These are phyloP conservation scores for Naganishia onofrii DNA, from an alignment of 768 basidiomycete genomes.

Conservation along the genomic window DNA sequence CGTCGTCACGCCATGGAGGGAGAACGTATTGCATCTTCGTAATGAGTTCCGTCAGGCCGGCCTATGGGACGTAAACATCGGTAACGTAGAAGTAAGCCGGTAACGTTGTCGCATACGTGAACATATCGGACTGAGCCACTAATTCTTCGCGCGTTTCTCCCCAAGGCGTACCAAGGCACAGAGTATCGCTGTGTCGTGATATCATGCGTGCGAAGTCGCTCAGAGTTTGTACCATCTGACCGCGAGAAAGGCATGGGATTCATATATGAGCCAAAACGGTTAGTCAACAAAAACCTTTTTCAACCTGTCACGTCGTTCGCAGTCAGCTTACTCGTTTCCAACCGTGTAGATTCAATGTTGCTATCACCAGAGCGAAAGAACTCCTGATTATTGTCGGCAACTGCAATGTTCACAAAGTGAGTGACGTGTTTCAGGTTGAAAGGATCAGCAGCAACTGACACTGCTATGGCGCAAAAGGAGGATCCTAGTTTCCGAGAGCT, in stretches of 20 bases:
- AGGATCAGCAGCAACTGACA: too few species aligned
- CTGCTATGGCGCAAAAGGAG: constrained; percentile 11
- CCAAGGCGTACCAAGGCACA: constrained; percentile 52
- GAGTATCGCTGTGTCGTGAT: constrained; percentile 47
- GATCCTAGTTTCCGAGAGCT: constrained; percentile 52
- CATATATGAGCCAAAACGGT: constrained; percentile 51
- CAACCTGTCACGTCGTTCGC: neutral
- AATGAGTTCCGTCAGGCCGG: constrained; percentile 38
- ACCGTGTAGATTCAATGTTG: constrained; percentile 51
- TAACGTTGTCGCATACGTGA: neutral
- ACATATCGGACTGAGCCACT: neutral
- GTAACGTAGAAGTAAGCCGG: constrained; percentile 46
- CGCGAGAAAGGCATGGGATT: constrained; percentile 47
- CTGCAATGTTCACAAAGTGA: constrained; percentile 43
- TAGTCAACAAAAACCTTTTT: neutral
- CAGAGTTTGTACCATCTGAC: constrained; percentile 47
- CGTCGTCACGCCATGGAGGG: constrained; percentile 52
- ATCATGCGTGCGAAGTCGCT: constrained; percentile 39
- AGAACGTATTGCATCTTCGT: constrained; percentile 53
- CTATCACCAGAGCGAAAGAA: constrained; percentile 53
- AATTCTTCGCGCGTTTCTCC: neutral
- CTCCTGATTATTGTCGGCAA: constrained; percentile 51
- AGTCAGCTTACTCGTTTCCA: neutral
- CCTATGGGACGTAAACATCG: constrained; percentile 50
- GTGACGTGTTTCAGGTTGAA: neutral